phyloP scores from a whole-genome alignment of 1,284 basidiomycete species.

The Ceratobasidium sp. region DNA sequence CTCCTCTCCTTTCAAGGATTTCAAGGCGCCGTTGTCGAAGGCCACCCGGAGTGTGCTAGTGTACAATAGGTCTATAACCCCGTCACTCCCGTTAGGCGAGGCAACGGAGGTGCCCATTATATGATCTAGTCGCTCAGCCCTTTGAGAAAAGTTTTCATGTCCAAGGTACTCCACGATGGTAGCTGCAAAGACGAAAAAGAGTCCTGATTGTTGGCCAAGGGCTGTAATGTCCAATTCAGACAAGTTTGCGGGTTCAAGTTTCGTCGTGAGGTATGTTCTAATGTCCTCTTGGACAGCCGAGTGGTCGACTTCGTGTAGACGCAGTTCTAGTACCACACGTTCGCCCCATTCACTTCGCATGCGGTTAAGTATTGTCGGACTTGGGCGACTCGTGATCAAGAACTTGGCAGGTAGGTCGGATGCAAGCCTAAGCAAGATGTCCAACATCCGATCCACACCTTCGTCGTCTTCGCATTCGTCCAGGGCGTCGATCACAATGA shows the following conservation, averaged over 20 bases:
- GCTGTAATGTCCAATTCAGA: neutral
- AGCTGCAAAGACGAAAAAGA: neutral
- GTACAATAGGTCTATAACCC: neutral
- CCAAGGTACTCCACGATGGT: neutral
- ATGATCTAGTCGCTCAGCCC: neutral
- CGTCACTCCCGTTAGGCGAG: neutral
- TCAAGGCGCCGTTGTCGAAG: neutral
- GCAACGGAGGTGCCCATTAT: neutral
- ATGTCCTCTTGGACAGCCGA: slow-evolving; percentile 42
- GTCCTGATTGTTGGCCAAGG: neutral
- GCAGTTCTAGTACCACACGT: neutral
- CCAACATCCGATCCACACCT: neutral
- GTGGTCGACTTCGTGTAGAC: slow-evolving; percentile 40
- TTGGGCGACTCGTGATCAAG: slow-evolving; percentile 10
- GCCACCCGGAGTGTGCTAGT: neutral
- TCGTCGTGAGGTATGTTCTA: slow-evolving; percentile 9
- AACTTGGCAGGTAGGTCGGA: neutral
- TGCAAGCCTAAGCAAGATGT: neutral
- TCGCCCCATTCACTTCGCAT: neutral
- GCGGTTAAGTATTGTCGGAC: neutral
- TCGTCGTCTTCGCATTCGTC: slow-evolving; percentile 16
- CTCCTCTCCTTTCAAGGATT: neutral
- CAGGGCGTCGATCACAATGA: slow-evolving; percentile 20
- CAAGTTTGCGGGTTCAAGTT: neutral
- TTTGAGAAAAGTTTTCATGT: neutral